Percentiles rank a stretch among this genome's conserved stretches.
These are phyloP conservation scores for Alternaria ethzedia DNA, from an alignment of 2,329 filamentous ascomycete genomes.

Conservation along the genomic window DNA sequence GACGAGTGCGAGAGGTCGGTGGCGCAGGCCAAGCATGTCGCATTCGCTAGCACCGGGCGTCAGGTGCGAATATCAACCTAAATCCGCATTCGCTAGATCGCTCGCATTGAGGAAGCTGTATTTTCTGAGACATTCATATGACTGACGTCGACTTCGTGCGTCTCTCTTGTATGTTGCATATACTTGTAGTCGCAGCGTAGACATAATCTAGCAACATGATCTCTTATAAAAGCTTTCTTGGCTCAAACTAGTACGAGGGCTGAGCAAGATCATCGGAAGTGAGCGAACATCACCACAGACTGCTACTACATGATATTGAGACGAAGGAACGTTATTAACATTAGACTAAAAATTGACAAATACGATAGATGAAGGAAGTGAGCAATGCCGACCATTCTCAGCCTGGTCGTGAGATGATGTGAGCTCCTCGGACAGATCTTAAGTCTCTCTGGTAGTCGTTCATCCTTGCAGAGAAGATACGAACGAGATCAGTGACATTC, in stretches of 20 bases:
- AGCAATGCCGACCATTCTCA: not conserved
- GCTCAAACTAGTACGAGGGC: not conserved
- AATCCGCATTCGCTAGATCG: not conserved
- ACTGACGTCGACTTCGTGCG: not conserved
- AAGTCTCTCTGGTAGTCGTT: not conserved
- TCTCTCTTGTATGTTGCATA: not conserved
- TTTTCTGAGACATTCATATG: not conserved
- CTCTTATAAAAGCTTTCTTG: not conserved
- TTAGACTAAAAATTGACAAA: not conserved
- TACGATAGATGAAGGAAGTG: not conserved
- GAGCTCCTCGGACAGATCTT: not conserved
- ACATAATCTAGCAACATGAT: not conserved
- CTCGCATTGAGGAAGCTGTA: not conserved
- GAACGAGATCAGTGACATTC: not conserved
- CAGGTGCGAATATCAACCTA: not conserved
- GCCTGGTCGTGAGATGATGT: not conserved
- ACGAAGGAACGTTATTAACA: not conserved
- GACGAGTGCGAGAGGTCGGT: not conserved
- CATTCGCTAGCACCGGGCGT: not conserved
- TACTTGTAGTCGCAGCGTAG: not conserved
- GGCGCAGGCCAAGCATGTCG: not conserved
- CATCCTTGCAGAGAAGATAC: not conserved
- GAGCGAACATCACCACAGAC: not conserved
- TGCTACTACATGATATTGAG: not conserved
- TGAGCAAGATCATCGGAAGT: not conserved